These are phyloP conservation scores for Angomonas desouzai DNA, from an alignment of 208 protist genomes.

Conservation along the genomic window DNA sequence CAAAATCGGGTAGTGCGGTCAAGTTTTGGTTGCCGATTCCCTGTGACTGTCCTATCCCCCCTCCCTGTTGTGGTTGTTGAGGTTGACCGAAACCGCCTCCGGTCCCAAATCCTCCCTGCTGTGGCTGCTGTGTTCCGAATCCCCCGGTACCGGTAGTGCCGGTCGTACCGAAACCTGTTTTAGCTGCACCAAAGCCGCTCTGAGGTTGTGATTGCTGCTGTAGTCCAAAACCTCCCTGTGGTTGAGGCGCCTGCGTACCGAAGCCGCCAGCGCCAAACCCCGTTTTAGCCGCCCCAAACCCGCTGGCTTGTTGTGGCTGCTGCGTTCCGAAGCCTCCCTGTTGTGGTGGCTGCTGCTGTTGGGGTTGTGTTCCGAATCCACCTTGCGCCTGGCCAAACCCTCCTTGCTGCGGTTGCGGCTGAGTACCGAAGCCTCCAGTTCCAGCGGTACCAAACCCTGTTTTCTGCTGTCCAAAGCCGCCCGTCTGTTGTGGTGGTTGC, in stretches of 20 bases:
- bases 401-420: background rate
- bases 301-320: conserved; percentile 3
- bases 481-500: background rate
- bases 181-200: conserved; percentile 19
- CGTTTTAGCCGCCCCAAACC: background rate
- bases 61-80: conserved; percentile 5
- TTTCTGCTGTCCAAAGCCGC: background rate
- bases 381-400: conserved; percentile 9
- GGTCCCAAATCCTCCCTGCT: background rate
- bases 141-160: background rate
- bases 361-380: background rate
- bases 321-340: background rate
- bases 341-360: conserved; percentile 1
- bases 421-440: background rate
- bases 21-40: background rate
- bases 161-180: background rate
- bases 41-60: background rate
- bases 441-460: background rate
- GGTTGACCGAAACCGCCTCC: conserved; percentile 1
- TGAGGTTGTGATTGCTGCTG: conserved; percentile 12
- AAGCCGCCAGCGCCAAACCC: conserved; percentile 15
- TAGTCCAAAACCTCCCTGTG: conserved; percentile 30
- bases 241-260: conserved; percentile 11
- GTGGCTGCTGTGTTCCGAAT: background rate
- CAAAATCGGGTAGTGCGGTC: conserved; percentile 15